Evolutionary conservation across 2,329 filamentous ascomycete genomes (phyloP), one percentile per base, ranked within the genome.

Genomic region (Cercospora brassicicola): DNA sequence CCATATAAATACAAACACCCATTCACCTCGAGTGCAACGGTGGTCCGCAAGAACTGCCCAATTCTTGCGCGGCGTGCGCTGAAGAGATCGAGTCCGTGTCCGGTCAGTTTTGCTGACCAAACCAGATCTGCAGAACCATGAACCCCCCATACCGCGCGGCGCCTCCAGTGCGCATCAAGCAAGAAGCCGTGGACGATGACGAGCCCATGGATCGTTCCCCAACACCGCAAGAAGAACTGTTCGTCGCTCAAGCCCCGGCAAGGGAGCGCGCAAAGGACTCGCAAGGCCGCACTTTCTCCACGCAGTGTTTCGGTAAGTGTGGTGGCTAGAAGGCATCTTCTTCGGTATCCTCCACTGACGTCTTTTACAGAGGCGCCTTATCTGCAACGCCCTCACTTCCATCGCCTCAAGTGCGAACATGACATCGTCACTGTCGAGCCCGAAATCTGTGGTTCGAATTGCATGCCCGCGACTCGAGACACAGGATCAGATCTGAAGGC

Each of bases 321-420:
- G 2, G 48, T 55, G 4, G 48, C 48, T n/a, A 15, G 5, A 15
- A 55, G 48, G 23, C 48, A 55, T 48, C 45, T 48, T 48, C 45
- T 42, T 42, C 36, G 15, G 36, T 42, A 42, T n/a, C 5, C 5
- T n/a, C 15, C 15, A 42, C 36, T 42, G 36, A 42, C 36, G 36
- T n/a, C 36, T 42, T 42, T n/a, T 15, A 42, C 15, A 42, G 36
- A 68, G 36, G 15, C 10, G 6, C 57, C 36, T 15, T 62, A 66
- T 39, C 31, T 55, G 15, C 10, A 26, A 10, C 67, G 62, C 18
- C 63, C 67, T 23, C 63, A 66, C 9, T 59, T 65, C 28, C 67
- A 68, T 39, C 51, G 59, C 8, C 53, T 68, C 20, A 66, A 23
- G 23, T 68, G 67, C 51, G 59, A 59, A 3, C 67, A 68, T 26